Evolutionary conservation across 2,329 filamentous ascomycete species (phyloP), one percentile per base, ranked within the genome.

Genomic region (Ceratocystiopsis brevicomis): DNA sequence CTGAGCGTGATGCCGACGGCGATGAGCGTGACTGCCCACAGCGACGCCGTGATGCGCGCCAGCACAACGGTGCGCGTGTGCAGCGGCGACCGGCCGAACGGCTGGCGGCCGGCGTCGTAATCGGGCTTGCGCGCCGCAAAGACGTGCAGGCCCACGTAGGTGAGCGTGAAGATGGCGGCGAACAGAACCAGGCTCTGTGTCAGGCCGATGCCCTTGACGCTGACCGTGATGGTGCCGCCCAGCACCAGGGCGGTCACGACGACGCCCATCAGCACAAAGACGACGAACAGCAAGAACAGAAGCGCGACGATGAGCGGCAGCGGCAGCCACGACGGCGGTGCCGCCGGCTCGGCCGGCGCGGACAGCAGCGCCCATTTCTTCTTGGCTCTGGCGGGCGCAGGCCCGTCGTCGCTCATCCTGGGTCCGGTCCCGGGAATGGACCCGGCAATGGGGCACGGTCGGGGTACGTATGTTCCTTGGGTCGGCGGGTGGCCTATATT

Each of bases 91-190:
- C 54, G 52, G 13, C 53, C 47, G 3, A 51, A 44, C 10, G 53
- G 52, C 2, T 45, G 42, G 14, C 50, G 51, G 21, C 49, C 42
- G 36, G 55, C 50, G 10, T 47, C 41, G 32, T 52, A 48, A 11
- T 52, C 51, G 3, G 49, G 49, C 15, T 47, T 50, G 10, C 47
- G 43, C 1, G 57, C 51, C 0, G 57, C 54, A 11, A 53, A 40
- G n/a, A 56, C 13, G 39, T 61, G 54, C 4, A 59, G 46, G n/a
- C 44, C 40, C 34, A 59, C 47, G 43, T 60, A 60, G 15, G 56
- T 44, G 1, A 58, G 42, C 0, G 54, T 53, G 12, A 59, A 49
- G 11, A 59, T 49, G 17, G 53, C 49, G 3, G 49, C 44, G 15
- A 53, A 50, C 25, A 54, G 45, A 13, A 54, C 48, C 12, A 54